Percentiles rank a stretch among this genome's conserved stretches.
Conservation (phyloP, 2,329 filamentous ascomycete genomes). For the Leptographium wingfieldii region DNA sequence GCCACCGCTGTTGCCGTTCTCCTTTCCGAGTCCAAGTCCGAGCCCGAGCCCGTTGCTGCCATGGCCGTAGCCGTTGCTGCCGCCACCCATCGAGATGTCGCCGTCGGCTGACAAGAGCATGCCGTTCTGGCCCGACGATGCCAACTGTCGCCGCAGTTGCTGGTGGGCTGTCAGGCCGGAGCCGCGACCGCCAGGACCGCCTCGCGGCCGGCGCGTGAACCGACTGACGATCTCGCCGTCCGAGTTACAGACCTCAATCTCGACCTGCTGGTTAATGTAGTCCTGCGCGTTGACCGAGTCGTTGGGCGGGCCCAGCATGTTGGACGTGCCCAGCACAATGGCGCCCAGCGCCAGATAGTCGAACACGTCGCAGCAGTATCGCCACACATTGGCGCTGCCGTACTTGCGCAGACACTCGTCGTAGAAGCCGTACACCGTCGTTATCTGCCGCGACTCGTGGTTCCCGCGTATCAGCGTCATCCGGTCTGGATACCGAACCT, state of each 20-base stretch:
- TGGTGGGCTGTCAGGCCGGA: conserved; percentile 8
- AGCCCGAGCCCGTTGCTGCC: too few species aligned
- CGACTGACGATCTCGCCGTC: conserved; percentile 66
- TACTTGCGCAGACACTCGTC: conserved; percentile 95
- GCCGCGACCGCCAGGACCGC: conserved; percentile 19
- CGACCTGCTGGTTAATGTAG: conserved; percentile 57
- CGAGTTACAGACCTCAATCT: conserved; percentile 87
- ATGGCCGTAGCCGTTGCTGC: not conserved
- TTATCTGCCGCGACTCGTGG: conserved; percentile 93
- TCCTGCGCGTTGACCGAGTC: conserved; percentile 32
- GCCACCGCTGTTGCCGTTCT: conserved; percentile 7
- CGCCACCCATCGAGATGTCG: not conserved
- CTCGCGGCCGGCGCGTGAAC: conserved; percentile 36
- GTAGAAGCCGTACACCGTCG: conserved; percentile 95
- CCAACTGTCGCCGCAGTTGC: conserved; percentile 13
- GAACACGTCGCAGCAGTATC: conserved; percentile 95
- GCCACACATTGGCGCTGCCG: conserved; percentile 91
- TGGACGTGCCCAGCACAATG: conserved; percentile 76
- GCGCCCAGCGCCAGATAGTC: conserved; percentile 90
- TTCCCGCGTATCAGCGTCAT: conserved; percentile 94
- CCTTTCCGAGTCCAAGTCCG: conserved; percentile 6
- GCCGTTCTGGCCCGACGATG: not conserved
- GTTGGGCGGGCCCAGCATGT: conserved; percentile 40
- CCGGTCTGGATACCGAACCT: conserved; percentile 92
- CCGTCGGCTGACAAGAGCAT: not conserved